Percentiles rank a stretch among this genome's conserved stretches.
Evolutionary conservation across 768 basidiomycete genomes (phyloP).

Genomic region (Lentinula boryana): DNA sequence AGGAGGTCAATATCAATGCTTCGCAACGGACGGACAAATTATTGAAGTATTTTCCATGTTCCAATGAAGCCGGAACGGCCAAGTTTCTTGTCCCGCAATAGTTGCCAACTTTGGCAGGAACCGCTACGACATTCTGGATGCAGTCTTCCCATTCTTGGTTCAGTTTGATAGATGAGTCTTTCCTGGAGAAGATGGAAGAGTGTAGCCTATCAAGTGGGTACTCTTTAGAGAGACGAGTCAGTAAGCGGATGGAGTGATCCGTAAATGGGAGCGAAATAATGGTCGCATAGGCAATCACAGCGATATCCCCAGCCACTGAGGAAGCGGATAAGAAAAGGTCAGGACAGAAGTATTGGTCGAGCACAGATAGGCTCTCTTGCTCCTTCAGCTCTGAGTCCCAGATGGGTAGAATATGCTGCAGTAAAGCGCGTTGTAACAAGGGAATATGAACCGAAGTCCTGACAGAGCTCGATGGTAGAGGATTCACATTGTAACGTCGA

Average conservation of each 20-base stretch:
- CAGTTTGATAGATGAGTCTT: constrained; percentile 19
- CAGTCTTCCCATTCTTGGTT: constrained; percentile 69
- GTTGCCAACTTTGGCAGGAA: constrained; percentile 82
- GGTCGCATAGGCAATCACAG: constrained; percentile 57
- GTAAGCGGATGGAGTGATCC: constrained; percentile 42
- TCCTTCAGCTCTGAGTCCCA: constrained; percentile 60
- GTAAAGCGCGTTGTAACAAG: constrained; percentile 55
- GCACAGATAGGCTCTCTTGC: constrained; percentile 34
- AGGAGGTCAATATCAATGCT: constrained; percentile 30
- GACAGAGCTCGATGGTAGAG: constrained; percentile 26
- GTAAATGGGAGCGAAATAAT: constrained; percentile 47
- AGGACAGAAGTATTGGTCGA: constrained; percentile 74
- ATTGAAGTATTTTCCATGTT: constrained; percentile 52
- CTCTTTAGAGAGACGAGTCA: constrained; percentile 47
- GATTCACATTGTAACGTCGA: constrained; percentile 33
- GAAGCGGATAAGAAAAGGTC: constrained; percentile 49
- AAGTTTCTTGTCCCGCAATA: constrained; percentile 36
- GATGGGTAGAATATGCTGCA: constrained; percentile 60
- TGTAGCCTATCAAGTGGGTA: constrained; percentile 72
- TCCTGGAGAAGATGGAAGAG: constrained; percentile 33
- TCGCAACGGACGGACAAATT: constrained; percentile 49
- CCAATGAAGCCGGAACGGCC: constrained; percentile 40
- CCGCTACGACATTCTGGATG: constrained; percentile 52
- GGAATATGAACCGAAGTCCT: constrained; percentile 38
- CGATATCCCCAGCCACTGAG: constrained; percentile 44